Evolutionary conservation across 768 basidiomycete species (phyloP).

Genomic region (Daedalea quercina): DNA sequence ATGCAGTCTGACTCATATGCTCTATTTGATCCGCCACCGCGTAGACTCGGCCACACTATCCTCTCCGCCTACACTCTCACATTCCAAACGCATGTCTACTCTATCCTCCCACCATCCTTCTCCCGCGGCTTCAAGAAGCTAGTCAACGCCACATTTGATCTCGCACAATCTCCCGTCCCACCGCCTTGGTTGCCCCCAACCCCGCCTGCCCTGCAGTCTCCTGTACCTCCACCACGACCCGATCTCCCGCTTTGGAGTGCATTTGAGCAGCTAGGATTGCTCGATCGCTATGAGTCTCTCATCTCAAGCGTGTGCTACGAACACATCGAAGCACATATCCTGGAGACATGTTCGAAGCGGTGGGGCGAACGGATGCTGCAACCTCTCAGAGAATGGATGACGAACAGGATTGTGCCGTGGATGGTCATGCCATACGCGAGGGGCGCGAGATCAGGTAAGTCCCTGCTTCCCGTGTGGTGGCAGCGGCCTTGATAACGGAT

Average conservation of each 20-base stretch:
- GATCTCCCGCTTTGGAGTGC: slow-evolving; percentile 44
- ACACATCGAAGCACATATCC: slow-evolving; percentile 72
- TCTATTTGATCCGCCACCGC: background rate
- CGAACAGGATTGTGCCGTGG: slow-evolving; percentile 76
- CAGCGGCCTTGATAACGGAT: background rate
- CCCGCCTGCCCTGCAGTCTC: slow-evolving; percentile 5
- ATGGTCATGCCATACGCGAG: slow-evolving; percentile 75
- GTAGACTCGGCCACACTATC: slow-evolving; percentile 56
- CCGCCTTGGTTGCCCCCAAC: slow-evolving; percentile 13
- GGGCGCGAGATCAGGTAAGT: slow-evolving; percentile 50
- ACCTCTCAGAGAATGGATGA: slow-evolving; percentile 68
- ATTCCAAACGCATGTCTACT: slow-evolving; percentile 73
- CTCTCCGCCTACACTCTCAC: slow-evolving; percentile 54
- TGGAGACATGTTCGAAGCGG: slow-evolving; percentile 54
- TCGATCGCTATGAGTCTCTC: slow-evolving; percentile 79
- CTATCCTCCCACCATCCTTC: slow-evolving; percentile 63
- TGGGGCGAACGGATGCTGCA: slow-evolving; percentile 66
- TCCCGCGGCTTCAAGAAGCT: slow-evolving; percentile 62
- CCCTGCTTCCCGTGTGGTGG: background rate
- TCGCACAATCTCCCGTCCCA: slow-evolving; percentile 13
- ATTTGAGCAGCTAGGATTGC: slow-evolving; percentile 65
- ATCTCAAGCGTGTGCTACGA: slow-evolving; percentile 83
- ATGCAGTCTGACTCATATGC: background rate
- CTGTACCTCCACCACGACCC: slow-evolving; percentile 20
- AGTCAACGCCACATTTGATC: slow-evolving; percentile 46